Base-by-base conservation (phyloP, 805 yeast species). In the Lipomyces mesembrius region DNA sequence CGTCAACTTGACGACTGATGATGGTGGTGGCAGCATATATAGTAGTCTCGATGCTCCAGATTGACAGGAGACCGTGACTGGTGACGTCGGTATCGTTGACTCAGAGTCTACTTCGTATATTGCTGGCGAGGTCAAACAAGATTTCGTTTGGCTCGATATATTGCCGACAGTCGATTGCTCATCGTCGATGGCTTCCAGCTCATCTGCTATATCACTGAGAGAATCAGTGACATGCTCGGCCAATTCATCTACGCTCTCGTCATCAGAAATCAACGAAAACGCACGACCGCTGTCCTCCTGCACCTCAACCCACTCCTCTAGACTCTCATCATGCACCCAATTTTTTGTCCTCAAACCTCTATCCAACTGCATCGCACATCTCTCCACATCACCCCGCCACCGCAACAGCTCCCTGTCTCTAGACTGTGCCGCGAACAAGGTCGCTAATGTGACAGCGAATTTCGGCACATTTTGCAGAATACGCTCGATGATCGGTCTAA, bases 231-330 rank as follows among this genome's bases (percentile, higher is more conserved):
- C 43, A 37, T 12, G 43, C 43, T 17, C 49, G 17, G 55, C 34
- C 17, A 6, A 25, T 4, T 61, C 60, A 34, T 49, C 29, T 8
- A n/a, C 60, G 17, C 39, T 53, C 17, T 46, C 54, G 27, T n/a
- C 25, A n/a, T 61, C 37, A 46, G 46, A 35, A 27, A 11, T 8
- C 59, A 62, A 22, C 25, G 46, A 29, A n/a, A 39, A 29, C 17
- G 22, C 5, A 32, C 22, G 5, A 22, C 27, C 55, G 25, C 14
- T 29, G 17, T 22, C n/a, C 49, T 43, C 49, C 25, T 59, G 57
- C 27, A 49, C 53, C 37, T 67, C 66, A 29, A 65, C 59, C 71
- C 71, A 67, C 34, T 67, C 68, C 37, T 62, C 69, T 20, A 67
- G 53, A 43, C 61, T 60, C 29, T 58, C 68, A 51, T 62, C 71